Evolutionary conservation across 179 eudicot species (phyloP).

Genomic region (Heliamphora pulchella): DNA sequence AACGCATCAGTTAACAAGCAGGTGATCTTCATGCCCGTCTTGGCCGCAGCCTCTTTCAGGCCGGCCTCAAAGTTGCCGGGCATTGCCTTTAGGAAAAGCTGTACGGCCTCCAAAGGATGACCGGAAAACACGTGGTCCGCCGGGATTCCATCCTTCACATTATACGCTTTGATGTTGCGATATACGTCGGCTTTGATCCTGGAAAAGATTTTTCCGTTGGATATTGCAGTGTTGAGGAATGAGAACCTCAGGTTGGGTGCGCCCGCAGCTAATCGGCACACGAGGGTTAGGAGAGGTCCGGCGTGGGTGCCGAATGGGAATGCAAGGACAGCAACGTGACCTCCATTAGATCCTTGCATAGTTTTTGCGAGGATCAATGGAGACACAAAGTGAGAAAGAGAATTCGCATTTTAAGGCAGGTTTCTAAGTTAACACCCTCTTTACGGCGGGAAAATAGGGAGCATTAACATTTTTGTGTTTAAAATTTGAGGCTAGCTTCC

Average conservation of each 20-base stretch:
- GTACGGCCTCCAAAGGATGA: constrained; percentile 27
- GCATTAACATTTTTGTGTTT: too few species aligned
- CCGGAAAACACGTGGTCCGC: constrained; percentile 14
- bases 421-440: too few species aligned
- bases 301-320: constrained; percentile 46
- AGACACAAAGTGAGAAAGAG: too few species aligned
- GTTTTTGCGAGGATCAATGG: too few species aligned
- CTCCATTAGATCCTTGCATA: background rate
- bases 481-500: too few species aligned
- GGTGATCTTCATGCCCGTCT: constrained; percentile 32
- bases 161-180: constrained; percentile 12
- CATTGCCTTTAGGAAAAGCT: constrained; percentile 24
- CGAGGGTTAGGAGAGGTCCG: constrained; percentile 27
- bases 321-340: constrained; percentile 35
- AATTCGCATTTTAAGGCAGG: background rate
- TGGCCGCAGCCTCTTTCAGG: constrained; percentile 35
- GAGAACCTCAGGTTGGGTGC: constrained; percentile 28
- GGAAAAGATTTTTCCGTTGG: constrained; percentile 12
- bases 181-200: background rate
- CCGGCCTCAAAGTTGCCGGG: constrained; percentile 25
- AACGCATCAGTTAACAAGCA: constrained; percentile 51
- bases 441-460: too few species aligned
- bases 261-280: constrained; percentile 25
- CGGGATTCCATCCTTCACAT: constrained; percentile 25
- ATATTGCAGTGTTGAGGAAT: constrained; percentile 22